Evolutionary conservation across 2,329 filamentous ascomycete genomes (phyloP), one percentile per base, ranked within the genome.

Genomic region (Hypocreales sp.): DNA sequence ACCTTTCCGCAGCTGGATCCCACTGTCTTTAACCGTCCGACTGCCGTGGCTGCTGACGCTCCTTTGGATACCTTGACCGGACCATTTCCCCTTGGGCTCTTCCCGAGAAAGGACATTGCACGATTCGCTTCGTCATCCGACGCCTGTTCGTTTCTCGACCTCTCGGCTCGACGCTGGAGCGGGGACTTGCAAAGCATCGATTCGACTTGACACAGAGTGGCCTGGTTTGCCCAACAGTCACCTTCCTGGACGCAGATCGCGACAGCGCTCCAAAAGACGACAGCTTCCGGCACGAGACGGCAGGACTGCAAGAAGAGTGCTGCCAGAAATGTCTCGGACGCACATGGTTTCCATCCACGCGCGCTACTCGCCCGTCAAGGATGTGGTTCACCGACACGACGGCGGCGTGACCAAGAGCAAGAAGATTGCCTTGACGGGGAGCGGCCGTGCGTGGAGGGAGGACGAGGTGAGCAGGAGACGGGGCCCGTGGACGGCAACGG

Each of bases 371-470:
- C 61, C 62, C 16, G 59, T 58, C 14, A 61, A 61, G 30, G 69
- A 72, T 43, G 55, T 53, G 35, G 56, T 67, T 42, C 61, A 66
- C 34, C 64, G 67, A 35, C 67, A 72, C 35, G 67, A 69, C 13
- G 70, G 66, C 40, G 62, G 69, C 29, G 58, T 75, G 45, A 56
- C 60, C 32, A 79, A 80, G 55, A 70, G 64, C 47, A 67, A 75
- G 35, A 81, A 79, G 58, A 56, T 66, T 35, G 66, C 71, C 14
- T 73, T 77, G 33, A 79, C 76, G 27, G 77, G 79, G 37, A 78
- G 79, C 39, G 79, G 79, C 41, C 67, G 80, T 50, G 79, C 79
- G 31, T 87, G 80, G 80, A 84, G 79, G 36, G 80, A 86, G 49
- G 79, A 84, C 51, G 80, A 86, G 72, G 79, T 83, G 61, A 41